A percentile compares a stretch with the other conserved stretches of the same genome.
phyloP scores from a whole-genome alignment of 2,329 filamentous ascomycete species.

The Pseudocercospora eumusae region DNA sequence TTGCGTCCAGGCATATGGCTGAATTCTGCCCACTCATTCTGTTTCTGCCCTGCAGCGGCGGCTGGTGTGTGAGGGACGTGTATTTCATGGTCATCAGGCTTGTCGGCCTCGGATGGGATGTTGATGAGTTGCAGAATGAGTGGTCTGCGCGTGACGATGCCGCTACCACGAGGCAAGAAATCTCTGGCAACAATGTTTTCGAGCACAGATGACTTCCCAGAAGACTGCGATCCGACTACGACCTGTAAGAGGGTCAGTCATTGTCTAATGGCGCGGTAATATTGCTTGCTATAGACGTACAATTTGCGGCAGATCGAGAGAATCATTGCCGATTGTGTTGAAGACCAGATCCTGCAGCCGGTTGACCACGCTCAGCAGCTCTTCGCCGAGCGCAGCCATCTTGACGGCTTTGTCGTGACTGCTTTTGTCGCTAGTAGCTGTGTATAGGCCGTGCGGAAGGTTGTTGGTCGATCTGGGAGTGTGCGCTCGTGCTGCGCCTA shows the following conservation, averaged over 20 bases:
- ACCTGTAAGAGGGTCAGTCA: conserved; percentile 63
- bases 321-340: conserved; percentile 99
- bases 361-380: conserved; percentile 93
- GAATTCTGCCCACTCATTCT: conserved; percentile 88
- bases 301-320: conserved; percentile 95
- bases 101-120: conserved; percentile 73
- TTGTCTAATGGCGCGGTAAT: too few species aligned
- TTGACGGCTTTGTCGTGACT: neutral
- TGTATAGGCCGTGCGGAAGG: neutral
- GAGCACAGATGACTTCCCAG: conserved; percentile 95
- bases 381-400: conserved; percentile 95
- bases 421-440: neutral
- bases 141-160: conserved; percentile 91
- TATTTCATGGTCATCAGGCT: conserved; percentile 63
- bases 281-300: conserved; percentile 60
- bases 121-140: conserved; percentile 99
- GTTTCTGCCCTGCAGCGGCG: conserved; percentile 65
- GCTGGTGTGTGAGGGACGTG: conserved; percentile 75
- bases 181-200: conserved; percentile 98
- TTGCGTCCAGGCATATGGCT: conserved; percentile 87
- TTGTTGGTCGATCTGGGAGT: conserved; percentile 7
- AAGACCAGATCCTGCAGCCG: conserved; percentile 98
- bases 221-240: conserved; percentile 96
- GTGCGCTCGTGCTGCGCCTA: neutral
- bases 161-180: conserved; percentile 92